Base-by-base conservation (phyloP, 1,284 basidiomycete genomes). In the Exsudoporus floridanus region DNA sequence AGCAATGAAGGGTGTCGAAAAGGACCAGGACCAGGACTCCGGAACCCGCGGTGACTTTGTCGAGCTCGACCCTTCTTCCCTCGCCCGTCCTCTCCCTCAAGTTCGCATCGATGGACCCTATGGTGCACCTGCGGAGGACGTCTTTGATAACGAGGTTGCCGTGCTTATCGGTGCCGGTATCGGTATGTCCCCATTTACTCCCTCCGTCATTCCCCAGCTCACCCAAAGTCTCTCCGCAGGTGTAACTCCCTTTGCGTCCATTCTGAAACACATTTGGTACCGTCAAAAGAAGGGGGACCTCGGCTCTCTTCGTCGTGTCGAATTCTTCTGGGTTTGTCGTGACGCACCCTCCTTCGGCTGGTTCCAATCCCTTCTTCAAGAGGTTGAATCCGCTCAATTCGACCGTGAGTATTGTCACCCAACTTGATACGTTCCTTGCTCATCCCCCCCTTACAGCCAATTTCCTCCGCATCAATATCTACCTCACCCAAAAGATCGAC, bases 181-280 rank as follows among this genome's bases (percentile, higher is more conserved):
- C 61, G 93, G 90, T 86, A 57, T 61, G 80, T 67, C 2, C 34
- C 28, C n/a, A 4, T 35, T 39, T n/a, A 8, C 16, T 23, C 12
- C 19, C 35, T 25, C 7, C n/a, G 9, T 19, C 12, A 4, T 7
- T 23, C 8, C n/a, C 36, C 33, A 7, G 43, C 34, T 50, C 44
- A 30, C 14, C 54, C 23, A 7, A 44, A 44, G 16, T 49, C 16
- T 27, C 21, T 34, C 45, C 35, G 40, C 55, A 86, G 84, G 87
- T 74, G 86, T 90, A 44, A 94, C 91, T 3, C 92, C 93, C 1
- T 95, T 95, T 65, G 90, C 91, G 0, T 92, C 90, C 28, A 94
- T 94, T 62, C 74, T 95, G 58, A 94, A 94, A 75, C 89, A 94
- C 66, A 92, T 95, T 56, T 94, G 92, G 92, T 93, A 94, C 74